These are phyloP conservation scores for Pseudogymnoascus sp. DNA, from an alignment of 2,329 filamentous ascomycete species.

Conservation along the genomic window DNA sequence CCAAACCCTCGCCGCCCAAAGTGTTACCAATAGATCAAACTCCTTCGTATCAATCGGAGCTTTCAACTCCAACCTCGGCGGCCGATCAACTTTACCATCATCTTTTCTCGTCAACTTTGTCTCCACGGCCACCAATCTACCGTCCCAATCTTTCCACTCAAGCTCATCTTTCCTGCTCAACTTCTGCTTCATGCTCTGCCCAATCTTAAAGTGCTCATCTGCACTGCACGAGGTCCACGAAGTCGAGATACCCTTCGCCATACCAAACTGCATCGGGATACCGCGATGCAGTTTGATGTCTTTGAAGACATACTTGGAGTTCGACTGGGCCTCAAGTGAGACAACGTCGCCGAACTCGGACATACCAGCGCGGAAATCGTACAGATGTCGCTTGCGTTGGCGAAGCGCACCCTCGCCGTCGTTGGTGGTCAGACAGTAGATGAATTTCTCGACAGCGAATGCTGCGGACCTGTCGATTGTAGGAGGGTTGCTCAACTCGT, in stretches of 20 bases:
- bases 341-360: background rate
- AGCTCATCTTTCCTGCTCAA: background rate
- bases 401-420: conserved; percentile 9
- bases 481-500: conserved; percentile 7
- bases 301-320: conserved; percentile 5
- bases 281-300: background rate
- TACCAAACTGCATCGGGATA: background rate
- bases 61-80: conserved; percentile 2
- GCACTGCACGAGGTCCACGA: background rate
- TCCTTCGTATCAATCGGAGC: background rate
- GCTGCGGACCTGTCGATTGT: conserved; percentile 4
- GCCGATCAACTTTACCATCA: background rate
- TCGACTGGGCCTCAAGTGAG: background rate
- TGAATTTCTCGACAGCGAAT: conserved; percentile 10
- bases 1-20: conserved; percentile 10
- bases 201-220: background rate
- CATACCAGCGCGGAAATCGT: conserved; percentile 1
- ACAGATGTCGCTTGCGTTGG: background rate
- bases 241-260: background rate
- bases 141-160: conserved; percentile 6
- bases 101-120: background rate
- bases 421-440: conserved; percentile 6
- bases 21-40: conserved; percentile 4
- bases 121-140: background rate
- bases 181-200: conserved; percentile 6